Percentiles rank a stretch among this genome's conserved stretches.
These are phyloP conservation scores for Epichloe bromicola DNA, from an alignment of 2,329 filamentous ascomycete genomes.

Conservation along the genomic window DNA sequence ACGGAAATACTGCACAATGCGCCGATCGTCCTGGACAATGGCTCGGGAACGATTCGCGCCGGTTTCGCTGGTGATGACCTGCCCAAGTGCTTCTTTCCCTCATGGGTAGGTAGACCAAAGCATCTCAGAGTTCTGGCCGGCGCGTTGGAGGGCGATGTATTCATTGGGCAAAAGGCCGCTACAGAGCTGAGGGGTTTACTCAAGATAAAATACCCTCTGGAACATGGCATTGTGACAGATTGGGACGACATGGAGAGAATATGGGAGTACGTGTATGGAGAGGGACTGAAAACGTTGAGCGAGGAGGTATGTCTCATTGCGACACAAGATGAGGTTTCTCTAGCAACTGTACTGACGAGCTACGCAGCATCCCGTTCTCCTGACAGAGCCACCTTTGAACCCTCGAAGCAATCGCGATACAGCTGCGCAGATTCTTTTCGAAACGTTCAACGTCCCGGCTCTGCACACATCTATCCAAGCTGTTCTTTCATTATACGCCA, in stretches of 20 bases:
- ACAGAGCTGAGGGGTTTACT: conserved; percentile 82
- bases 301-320: conserved; percentile 55
- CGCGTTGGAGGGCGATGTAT: conserved; percentile 89
- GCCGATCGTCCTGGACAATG: conserved; percentile 97
- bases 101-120: conserved; percentile 92
- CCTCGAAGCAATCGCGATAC: conserved; percentile 91
- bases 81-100: conserved; percentile 94
- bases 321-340: background rate
- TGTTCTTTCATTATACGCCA: conserved; percentile 89
- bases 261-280: conserved; percentile 95
- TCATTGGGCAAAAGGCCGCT: conserved; percentile 81
- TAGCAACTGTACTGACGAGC: conserved; percentile 9
- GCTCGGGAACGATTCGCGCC: conserved; percentile 91
- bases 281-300: conserved; percentile 89
- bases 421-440: conserved; percentile 93
- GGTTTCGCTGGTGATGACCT: conserved; percentile 94
- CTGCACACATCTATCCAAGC: conserved; percentile 96
- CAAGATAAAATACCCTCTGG: conserved; percentile 90
- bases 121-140: conserved; percentile 92
- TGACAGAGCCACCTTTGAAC: conserved; percentile 93
- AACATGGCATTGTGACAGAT: conserved; percentile 96
- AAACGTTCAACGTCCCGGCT: conserved; percentile 96
- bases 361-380: conserved; percentile 72
- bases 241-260: conserved; percentile 99
- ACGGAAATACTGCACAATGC: conserved; percentile 75